A percentile compares a stretch with the other conserved stretches of the same genome.
Conservation (phyloP, 441 rosid genomes). For the Iberis amara region DNA sequence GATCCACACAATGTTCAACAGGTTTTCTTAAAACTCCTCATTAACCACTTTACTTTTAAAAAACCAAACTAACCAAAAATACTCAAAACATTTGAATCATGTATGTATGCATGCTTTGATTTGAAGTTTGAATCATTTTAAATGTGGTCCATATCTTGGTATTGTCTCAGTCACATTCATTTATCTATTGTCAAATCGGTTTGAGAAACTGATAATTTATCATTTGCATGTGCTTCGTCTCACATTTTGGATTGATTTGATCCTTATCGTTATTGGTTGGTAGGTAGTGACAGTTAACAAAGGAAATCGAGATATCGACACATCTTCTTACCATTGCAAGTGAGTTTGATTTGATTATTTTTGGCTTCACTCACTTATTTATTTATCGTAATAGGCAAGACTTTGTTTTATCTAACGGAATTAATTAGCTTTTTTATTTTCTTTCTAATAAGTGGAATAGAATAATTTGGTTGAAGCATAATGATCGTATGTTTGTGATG, state of each 20-base stretch:
- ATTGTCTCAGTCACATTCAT: slow-evolving; percentile 21
- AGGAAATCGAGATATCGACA: slow-evolving; percentile 53
- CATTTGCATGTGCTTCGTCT: slow-evolving; percentile 24
- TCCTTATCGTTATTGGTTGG: slow-evolving; percentile 26
- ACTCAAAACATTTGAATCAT: neutral
- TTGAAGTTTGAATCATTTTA: slow-evolving; percentile 5
- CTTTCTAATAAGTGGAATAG: neutral
- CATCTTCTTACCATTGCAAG: slow-evolving; percentile 85
- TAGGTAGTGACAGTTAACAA: slow-evolving; percentile 53
- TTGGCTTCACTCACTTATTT: neutral
- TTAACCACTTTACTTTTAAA: neutral
- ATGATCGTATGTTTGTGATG: too few species aligned
- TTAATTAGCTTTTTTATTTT: neutral
- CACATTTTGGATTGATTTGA: slow-evolving; percentile 17
- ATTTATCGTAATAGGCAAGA: too few species aligned
- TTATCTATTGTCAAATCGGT: slow-evolving; percentile 15
- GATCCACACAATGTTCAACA: slow-evolving; percentile 74
- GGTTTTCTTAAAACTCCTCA: slow-evolving; percentile 20
- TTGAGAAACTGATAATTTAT: slow-evolving; percentile 8
- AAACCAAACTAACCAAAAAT: neutral
- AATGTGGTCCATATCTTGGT: slow-evolving; percentile 22
- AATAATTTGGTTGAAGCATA: too few species aligned
- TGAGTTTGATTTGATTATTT: slow-evolving; percentile 31
- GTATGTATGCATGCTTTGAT: slow-evolving; percentile 11
- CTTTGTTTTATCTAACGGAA: too few species aligned